phyloP scores from a whole-genome alignment of 2,329 filamentous ascomycete species.

The Stromatinia cepivora region DNA sequence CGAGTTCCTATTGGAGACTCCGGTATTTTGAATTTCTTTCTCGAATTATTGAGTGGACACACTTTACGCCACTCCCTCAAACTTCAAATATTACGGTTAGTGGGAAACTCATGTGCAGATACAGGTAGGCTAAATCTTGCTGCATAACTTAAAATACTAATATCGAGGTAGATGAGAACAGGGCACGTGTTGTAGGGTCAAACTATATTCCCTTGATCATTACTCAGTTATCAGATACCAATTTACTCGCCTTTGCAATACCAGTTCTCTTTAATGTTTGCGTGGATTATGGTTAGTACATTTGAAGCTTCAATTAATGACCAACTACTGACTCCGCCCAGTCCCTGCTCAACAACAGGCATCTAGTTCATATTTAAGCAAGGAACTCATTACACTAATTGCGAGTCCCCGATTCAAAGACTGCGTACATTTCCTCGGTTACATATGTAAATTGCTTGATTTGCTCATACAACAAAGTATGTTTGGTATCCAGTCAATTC shows the following conservation, averaged over 20 bases:
- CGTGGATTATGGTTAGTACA: conserved; percentile 59
- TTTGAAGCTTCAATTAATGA: background rate
- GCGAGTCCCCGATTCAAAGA: conserved; percentile 47
- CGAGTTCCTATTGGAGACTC: conserved; percentile 58
- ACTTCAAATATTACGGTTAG: conserved; percentile 56
- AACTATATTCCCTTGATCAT: conserved; percentile 52
- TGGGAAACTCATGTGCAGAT: conserved; percentile 64
- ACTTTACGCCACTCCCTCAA: conserved; percentile 41
- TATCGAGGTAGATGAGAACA: conserved; percentile 54
- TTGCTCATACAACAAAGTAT: conserved; percentile 54
- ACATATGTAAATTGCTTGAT: conserved; percentile 58
- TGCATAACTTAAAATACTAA: conserved; percentile 19
- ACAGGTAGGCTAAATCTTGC: conserved; percentile 45
- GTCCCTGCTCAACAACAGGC: conserved; percentile 56
- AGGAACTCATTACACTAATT: conserved; percentile 51
- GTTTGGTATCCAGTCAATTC: conserved; percentile 14
- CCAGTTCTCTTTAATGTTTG: conserved; percentile 64
- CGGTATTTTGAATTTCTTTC: conserved; percentile 57
- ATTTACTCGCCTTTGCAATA: conserved; percentile 54
- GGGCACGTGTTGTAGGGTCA: conserved; percentile 54
- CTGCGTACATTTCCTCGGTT: conserved; percentile 48
- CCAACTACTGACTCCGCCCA: conserved; percentile 39
- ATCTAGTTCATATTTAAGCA: conserved; percentile 53
- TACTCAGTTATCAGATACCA: conserved; percentile 48
- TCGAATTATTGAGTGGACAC: conserved; percentile 46